phyloP scores from a whole-genome alignment of 1,284 basidiomycete species.

The Vanrija pseudolonga region DNA sequence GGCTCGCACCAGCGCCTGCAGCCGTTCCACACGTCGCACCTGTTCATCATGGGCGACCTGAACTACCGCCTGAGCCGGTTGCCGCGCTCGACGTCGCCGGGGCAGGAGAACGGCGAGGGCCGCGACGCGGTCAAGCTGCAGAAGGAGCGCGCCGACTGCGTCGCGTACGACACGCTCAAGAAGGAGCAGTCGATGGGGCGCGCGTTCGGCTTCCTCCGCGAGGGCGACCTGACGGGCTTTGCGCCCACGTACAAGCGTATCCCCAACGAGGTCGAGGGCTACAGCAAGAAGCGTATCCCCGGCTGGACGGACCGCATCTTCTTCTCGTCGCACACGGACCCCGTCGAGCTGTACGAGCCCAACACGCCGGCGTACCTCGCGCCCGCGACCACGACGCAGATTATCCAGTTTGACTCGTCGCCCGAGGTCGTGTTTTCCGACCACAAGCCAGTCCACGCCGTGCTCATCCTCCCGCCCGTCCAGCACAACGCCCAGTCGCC shows the following conservation, averaged over 20 bases:
- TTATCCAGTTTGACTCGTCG: slow-evolving; percentile 38
- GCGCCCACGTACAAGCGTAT: slow-evolving; percentile 83
- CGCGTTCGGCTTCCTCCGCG: slow-evolving; percentile 67
- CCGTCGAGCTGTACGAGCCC: slow-evolving; percentile 23
- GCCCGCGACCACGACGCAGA: slow-evolving; percentile 28
- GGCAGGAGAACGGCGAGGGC: slow-evolving; percentile 26
- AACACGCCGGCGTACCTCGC: slow-evolving; percentile 14
- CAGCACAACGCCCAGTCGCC: slow-evolving; percentile 27
- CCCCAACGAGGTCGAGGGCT: slow-evolving; percentile 72
- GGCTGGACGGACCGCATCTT: slow-evolving; percentile 95
- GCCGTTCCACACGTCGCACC: slow-evolving; percentile 73
- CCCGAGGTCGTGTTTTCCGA: slow-evolving; percentile 45
- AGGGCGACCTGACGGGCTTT: slow-evolving; percentile 80
- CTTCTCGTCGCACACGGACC: slow-evolving; percentile 73
- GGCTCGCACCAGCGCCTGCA: slow-evolving; percentile 55
- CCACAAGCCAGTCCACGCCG: slow-evolving; percentile 49
- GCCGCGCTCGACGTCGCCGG: slow-evolving; percentile 7
- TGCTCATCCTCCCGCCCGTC: slow-evolving; percentile 32
- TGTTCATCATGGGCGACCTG: slow-evolving; percentile 83
- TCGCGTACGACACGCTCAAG: slow-evolving; percentile 72
- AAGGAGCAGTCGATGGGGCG: slow-evolving; percentile 61
- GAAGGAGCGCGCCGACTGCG: slow-evolving; percentile 60
- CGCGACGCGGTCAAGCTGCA: slow-evolving; percentile 51
- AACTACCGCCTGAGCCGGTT: slow-evolving; percentile 77
- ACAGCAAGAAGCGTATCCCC: slow-evolving; percentile 69